phyloP scores from a whole-genome alignment of 345 rosid species.

The Raphanus sativus region DNA sequence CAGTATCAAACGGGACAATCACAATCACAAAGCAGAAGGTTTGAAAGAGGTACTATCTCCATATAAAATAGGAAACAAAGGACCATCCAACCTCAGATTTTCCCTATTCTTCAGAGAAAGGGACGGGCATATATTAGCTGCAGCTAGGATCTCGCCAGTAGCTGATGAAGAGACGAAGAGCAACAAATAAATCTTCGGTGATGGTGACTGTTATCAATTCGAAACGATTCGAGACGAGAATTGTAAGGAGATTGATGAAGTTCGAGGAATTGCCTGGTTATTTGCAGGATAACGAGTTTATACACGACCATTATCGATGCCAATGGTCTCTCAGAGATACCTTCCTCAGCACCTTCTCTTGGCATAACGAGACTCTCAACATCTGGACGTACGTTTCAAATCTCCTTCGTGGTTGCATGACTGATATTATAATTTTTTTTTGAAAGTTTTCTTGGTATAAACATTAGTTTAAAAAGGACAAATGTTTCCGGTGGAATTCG shows the following conservation, averaged over 20 bases:
- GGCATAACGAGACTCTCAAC: constrained; percentile 94
- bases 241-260: constrained; percentile 52
- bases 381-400: constrained; percentile 73
- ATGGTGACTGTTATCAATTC: constrained; percentile 4
- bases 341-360: constrained; percentile 64
- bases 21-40: background rate
- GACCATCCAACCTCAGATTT: constrained; percentile 1
- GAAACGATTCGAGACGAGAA: constrained; percentile 19
- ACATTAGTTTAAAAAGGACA: background rate
- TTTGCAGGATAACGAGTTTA: constrained; percentile 80
- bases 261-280: constrained; percentile 77
- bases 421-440: background rate
- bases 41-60: constrained; percentile 9
- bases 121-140: constrained; percentile 7
- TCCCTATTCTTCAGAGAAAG: background rate
- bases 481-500: background rate
- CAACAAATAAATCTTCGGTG: constrained; percentile 11
- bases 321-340: constrained; percentile 86
- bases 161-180: constrained; percentile 29
- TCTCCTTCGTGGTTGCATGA: background rate
- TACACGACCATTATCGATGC: constrained; percentile 77
- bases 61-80: background rate
- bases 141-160: background rate
- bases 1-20: background rate
- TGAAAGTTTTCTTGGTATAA: background rate